Base-by-base conservation (phyloP, 495 filamentous ascomycete species). In the Penicillium cosmopolitanum region DNA sequence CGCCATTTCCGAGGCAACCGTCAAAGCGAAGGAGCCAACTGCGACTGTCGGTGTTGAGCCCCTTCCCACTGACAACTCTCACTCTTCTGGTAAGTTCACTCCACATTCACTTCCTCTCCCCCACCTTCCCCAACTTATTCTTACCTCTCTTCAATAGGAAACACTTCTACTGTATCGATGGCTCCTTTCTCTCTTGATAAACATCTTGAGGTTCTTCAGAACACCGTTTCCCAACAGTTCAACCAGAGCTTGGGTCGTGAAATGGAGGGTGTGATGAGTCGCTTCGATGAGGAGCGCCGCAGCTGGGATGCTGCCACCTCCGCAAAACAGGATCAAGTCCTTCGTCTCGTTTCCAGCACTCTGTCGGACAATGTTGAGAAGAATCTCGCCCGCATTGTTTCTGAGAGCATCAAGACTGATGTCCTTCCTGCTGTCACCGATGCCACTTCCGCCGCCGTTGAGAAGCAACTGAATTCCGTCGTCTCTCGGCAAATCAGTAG, bases 331-430 rank as follows among this genome's bases (percentile, higher is more conserved):
- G 88, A 93, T 55, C 86, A 89, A 57, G 79, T 99, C 34, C 82
- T 99, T 52, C 89, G 91, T 19, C 80, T 96, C 44, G 90, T 99
- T 9, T 95, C 92, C 1, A 87, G 84, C 52, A 94, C 95, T 12
- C 80, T 99, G 18, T 89, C 91, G 18, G 88, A 95, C 47, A 98
- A 97, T 61, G 90, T 96, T 31, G 92, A 97, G 70, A 84, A 87
- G 64, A 89, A 87, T 23, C 80, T 97, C 34, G 76, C 84, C 25
- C 84, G 83, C 28, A 88, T 96, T 56, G 84, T 96, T 52, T 81
- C 79, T 25, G 73, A 77, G 43, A 86, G 84, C 68, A 90, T 94
- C 61, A 80, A 88, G 64, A 74, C 81, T 36, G 79, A 77, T 16
- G 88, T 92, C 47, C 71, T 89, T 46, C 87, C 89, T 72, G 65